Evolutionary conservation across 495 filamentous ascomycete genomes (phyloP), one percentile per base, ranked within the genome.

Genomic region (Podospora sp.): DNA sequence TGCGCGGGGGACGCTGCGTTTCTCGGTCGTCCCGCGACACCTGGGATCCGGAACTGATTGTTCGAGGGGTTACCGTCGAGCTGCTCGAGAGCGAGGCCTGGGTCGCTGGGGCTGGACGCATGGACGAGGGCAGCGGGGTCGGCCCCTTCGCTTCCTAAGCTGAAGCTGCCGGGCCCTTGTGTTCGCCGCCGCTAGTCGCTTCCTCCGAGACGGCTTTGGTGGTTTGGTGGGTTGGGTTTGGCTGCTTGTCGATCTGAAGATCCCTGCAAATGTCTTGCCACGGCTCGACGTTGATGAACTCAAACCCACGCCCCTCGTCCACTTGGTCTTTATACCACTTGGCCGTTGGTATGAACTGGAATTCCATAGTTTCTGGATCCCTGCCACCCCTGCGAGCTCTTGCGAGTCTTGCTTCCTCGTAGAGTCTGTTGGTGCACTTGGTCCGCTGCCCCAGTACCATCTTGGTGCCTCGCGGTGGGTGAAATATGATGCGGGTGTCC

Each of bases 271-370:
- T 74, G 20, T 60, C 68, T 21, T 76, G 71, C 70, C 75, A 81
- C 18, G 65, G 65, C 3, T 77, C 75, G 18, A 84, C 77, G 22
- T 71, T 67, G 1, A 83, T 69, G 27, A 81, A 80, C 51, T 76
- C 75, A 35, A 70, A 78, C 5, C 68, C 77, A 6, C 82, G 70
- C 0, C 80, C 80, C 59, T 83, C 81, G 0, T 59, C 68, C 51
- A 64, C 51, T 66, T 82, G 78, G 33, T 82, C 75, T 4, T 68
- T 64, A 62, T 83, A 84, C 82, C 82, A 84, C 6, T 80, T 72
- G 49, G 67, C 53, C 1, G 81, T 84, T 1, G 79, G 76, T 25
- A 65, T 60, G 62, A 81, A 82, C 35, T 69, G 60, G 65, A 79
- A 82, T 33, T 35, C 36, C 71, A 83, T 81, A 6, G 68, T 57